Evolutionary conservation across 2,329 filamentous ascomycete species (phyloP), one percentile per base, ranked within the genome.

Genomic region (Ophiostoma perfectum): DNA sequence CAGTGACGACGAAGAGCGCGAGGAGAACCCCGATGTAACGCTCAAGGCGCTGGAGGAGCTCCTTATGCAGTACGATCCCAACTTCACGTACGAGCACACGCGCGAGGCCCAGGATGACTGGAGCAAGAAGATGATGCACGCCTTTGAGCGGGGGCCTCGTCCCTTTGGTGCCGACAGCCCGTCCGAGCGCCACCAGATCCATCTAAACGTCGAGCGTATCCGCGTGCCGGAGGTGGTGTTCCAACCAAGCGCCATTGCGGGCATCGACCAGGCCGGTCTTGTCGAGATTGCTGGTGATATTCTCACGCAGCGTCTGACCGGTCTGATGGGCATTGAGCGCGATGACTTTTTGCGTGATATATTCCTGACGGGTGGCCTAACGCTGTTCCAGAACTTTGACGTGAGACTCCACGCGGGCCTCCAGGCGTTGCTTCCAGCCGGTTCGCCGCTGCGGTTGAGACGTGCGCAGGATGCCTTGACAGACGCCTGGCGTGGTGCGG

Each of bases 181-280:
- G 73, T 87, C 88, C 18, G 82, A 99, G 79, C 87, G 88, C 18
- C 88, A 93, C 77, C 94, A 98, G 78, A 81, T 99, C 66, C 95
- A 99, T 78, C 87, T 99, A 72, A 99, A 99, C 77, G 92, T 99
- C 67, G 93, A 98, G 81, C 89, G 94, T 68, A 96, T 98, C 78
- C 90, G 93, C 66, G 92, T 96, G 2, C 93, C 93, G 3, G 94
- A 98, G 80, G 90, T 97, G 8, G 85, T 97, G 18, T 97, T 97
- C 81, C 92, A 96, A 75, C 94, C 93, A 0, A 89, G 70, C 49
- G 77, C 90, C 16, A 96, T 98, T 75, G 93, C 93, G 0, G 93
- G 93, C 6, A 81, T 97, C 64, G 93, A 98, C 77, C 95, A 99
- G 80, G 92, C 94, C 1, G 95, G 95, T 41, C 86, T 99, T 66